These are phyloP conservation scores for Mucuna pruriens DNA, from an alignment of 306 rosid genomes.

Conservation along the genomic window DNA sequence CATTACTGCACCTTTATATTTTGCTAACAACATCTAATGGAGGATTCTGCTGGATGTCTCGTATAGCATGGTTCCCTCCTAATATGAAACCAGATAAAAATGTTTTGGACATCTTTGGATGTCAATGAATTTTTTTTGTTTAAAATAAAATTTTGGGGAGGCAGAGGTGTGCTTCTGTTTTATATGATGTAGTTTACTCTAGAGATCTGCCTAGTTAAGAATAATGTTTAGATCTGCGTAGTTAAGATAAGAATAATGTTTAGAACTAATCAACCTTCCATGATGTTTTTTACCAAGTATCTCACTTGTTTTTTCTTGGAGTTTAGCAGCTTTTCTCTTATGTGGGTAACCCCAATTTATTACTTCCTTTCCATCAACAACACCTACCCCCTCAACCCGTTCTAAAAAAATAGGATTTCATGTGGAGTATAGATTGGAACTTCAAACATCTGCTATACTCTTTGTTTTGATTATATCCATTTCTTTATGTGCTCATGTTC, in stretches of 20 bases:
- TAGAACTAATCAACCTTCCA: neutral
- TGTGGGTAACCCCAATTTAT: too few species aligned
- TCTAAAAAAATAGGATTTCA: too few species aligned
- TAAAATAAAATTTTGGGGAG: neutral
- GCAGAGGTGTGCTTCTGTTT: neutral
- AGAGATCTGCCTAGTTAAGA: neutral
- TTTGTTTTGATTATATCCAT: constrained; percentile 19
- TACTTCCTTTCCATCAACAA: too few species aligned
- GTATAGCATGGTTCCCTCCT: constrained; percentile 31
- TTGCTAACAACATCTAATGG: neutral
- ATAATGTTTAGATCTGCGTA: constrained; percentile 13
- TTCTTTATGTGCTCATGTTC: constrained; percentile 26
- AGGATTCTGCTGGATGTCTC: neutral
- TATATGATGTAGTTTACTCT: neutral
- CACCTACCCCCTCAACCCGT: too few species aligned
- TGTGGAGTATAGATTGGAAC: constrained; percentile 6
- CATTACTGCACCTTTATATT: neutral
- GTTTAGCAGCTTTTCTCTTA: neutral
- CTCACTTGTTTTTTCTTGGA: neutral
- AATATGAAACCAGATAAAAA: constrained; percentile 31
- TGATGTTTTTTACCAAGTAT: neutral
- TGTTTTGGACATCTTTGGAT: neutral
- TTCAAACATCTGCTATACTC: constrained; percentile 14
- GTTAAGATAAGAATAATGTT: constrained; percentile 1
- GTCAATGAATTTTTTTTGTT: neutral